Evolutionary conservation across 306 rosid species (phyloP).

Genomic region (Corylus heterophylla): DNA sequence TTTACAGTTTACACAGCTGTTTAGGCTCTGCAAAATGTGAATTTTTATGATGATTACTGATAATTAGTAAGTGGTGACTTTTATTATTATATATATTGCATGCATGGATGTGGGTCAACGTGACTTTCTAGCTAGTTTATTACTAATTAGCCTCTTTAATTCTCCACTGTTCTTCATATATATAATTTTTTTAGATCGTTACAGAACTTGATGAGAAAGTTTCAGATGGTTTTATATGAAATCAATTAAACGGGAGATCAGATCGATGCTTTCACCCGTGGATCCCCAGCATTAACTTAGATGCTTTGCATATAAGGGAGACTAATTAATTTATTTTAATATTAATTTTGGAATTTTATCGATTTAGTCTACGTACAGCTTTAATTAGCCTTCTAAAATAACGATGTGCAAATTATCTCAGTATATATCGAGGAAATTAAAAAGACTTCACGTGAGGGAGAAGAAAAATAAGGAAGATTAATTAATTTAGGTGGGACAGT

Average conservation of each 20-base stretch:
- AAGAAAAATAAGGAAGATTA: not conserved
- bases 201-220: not conserved
- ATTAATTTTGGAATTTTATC: not conserved
- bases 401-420: not conserved
- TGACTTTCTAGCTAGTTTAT: not conserved
- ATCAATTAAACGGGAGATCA: too few relatives aligned
- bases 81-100: not conserved
- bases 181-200: not conserved
- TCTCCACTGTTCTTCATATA: not conserved
- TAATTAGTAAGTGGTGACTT: not conserved
- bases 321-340: not conserved
- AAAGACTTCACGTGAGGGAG: not conserved
- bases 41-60: not conserved
- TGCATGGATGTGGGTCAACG: slow-evolving; percentile 15
- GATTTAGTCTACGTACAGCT: not conserved
- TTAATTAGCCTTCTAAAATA: not conserved
- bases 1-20: not conserved
- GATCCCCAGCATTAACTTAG: slow-evolving; percentile 20
- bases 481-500: too few relatives aligned
- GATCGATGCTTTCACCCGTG: too few relatives aligned
- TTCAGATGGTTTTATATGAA: too few relatives aligned
- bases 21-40: slow-evolving; percentile 2
- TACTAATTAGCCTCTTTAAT: not conserved
- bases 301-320: slow-evolving; percentile 1
- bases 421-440: not conserved